A percentile compares a stretch with the other conserved stretches of the same genome.
Evolutionary conservation across 805 yeast genomes (phyloP).

Genomic region (Teunomyces kruisii): DNA sequence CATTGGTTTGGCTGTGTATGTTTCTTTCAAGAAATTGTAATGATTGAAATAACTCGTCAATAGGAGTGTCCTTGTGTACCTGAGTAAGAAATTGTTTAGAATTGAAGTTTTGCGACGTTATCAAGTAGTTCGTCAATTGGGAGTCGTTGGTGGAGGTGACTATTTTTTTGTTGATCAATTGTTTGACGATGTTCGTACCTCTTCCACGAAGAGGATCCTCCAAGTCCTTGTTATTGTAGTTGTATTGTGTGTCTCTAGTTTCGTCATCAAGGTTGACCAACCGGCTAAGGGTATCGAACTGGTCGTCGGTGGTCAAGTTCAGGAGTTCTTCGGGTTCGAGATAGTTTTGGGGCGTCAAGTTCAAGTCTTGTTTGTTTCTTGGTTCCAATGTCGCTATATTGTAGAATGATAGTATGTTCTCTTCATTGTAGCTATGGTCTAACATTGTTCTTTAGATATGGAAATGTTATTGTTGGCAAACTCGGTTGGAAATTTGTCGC

Average conservation of each 20-base stretch:
- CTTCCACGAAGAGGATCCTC: slow-evolving; percentile 36
- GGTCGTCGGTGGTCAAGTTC: slow-evolving; percentile 24
- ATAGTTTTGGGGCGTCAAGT: slow-evolving; percentile 12
- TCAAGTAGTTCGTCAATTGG: slow-evolving; percentile 28
- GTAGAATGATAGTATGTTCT: slow-evolving; percentile 29
- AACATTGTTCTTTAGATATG: slow-evolving; percentile 19
- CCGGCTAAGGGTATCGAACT: slow-evolving; percentile 29
- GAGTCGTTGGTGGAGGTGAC: slow-evolving; percentile 31
- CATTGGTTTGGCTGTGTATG: slow-evolving; percentile 34
- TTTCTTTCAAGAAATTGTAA: slow-evolving; percentile 32
- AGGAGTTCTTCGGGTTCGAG: slow-evolving; percentile 18
- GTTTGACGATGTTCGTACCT: slow-evolving; percentile 28
- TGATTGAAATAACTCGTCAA: slow-evolving; percentile 30
- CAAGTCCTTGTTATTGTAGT: slow-evolving; percentile 19
- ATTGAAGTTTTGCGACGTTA: slow-evolving; percentile 36
- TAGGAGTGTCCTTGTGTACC: slow-evolving; percentile 37
- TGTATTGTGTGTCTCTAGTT: slow-evolving; percentile 6
- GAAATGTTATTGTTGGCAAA: not conserved
- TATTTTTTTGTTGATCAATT: slow-evolving; percentile 22
- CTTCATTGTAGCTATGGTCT: slow-evolving; percentile 30
- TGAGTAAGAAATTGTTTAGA: slow-evolving; percentile 36
- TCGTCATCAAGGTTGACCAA: slow-evolving; percentile 17
- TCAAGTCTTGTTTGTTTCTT: slow-evolving; percentile 16
- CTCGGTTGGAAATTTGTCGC: not conserved
- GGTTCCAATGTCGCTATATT: slow-evolving; percentile 25